A percentile compares a stretch with the other conserved stretches of the same genome.
phyloP scores from a whole-genome alignment of 768 basidiomycete species.

The Tulasnella sp. region DNA sequence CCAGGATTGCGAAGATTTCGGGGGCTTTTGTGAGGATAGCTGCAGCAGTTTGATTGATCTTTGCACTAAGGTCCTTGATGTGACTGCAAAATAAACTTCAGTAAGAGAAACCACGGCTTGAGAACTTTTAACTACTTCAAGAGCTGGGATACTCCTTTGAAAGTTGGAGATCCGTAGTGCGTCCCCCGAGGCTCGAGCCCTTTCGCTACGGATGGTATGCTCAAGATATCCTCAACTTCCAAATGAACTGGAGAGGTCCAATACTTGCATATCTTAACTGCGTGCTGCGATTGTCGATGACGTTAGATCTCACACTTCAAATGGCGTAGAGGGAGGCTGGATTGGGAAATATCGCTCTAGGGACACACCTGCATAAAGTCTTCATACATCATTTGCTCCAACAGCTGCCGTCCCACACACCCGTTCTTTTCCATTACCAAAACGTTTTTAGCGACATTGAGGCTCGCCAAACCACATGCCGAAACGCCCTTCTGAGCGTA shows the following conservation, averaged over 20 bases:
- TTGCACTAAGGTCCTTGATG: neutral
- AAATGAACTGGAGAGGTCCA: conserved; percentile 45
- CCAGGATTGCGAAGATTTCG: conserved; percentile 50
- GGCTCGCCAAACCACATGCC: conserved; percentile 53
- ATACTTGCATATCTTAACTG: conserved; percentile 41
- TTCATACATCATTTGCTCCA: conserved; percentile 27
- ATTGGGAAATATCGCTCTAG: too few species aligned
- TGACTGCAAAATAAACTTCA: neutral
- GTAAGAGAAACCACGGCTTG: neutral
- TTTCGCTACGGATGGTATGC: conserved; percentile 38
- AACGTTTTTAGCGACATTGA: conserved; percentile 48
- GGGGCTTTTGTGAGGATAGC: conserved; percentile 57
- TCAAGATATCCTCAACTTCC: conserved; percentile 44
- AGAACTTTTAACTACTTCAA: neutral
- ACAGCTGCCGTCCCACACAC: conserved; percentile 21
- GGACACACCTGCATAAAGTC: conserved; percentile 28
- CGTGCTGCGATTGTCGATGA: conserved; percentile 30
- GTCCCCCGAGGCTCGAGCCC: conserved; percentile 18
- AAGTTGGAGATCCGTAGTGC: neutral
- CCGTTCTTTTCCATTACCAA: conserved; percentile 30
- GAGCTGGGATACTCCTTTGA: neutral
- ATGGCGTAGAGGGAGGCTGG: too few species aligned
- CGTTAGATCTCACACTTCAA: too few species aligned
- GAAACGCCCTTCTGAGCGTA: conserved; percentile 38
- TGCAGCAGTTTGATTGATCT: conserved; percentile 19